phyloP scores from a whole-genome alignment of 177 flowering plant species.

The Vitis hybrid region DNA sequence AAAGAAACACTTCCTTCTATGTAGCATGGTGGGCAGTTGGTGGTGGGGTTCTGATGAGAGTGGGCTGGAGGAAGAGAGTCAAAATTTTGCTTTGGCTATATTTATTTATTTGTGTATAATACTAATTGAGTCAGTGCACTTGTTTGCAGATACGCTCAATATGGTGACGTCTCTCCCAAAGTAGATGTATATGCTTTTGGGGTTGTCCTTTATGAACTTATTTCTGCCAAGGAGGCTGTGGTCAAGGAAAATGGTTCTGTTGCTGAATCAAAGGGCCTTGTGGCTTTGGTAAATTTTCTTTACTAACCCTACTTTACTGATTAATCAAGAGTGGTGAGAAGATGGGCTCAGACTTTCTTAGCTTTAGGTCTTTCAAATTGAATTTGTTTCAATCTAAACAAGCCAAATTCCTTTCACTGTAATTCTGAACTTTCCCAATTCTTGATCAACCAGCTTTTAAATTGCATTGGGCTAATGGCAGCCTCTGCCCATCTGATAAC shows the following conservation, averaged over 20 bases:
- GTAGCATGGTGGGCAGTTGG: too few species aligned
- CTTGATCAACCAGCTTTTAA: neutral
- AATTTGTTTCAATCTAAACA: neutral
- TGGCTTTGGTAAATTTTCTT: conserved; percentile 53
- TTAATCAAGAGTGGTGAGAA: neutral
- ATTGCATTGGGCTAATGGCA: neutral
- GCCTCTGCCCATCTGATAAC: too few species aligned
- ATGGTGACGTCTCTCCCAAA: conserved; percentile 87
- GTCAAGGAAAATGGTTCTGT: conserved; percentile 46
- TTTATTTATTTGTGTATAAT: neutral
- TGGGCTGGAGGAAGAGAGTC: neutral
- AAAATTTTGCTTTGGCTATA: neutral
- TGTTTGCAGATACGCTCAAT: conserved; percentile 73
- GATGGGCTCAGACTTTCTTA: neutral
- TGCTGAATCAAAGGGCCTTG: conserved; percentile 74
- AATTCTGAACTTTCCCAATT: neutral
- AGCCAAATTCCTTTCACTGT: neutral
- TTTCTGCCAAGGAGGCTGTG: conserved; percentile 84
- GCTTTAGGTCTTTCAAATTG: too few species aligned
- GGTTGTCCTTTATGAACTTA: conserved; percentile 83
- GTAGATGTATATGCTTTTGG: conserved; percentile 96
- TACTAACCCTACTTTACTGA: neutral
- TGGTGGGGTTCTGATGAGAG: too few species aligned
- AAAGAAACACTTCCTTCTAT: neutral
- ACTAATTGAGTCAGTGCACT: neutral